These are phyloP conservation scores for Mycotypha africana DNA, from an alignment of 371 early-diverging fungal genomes.

Conservation along the genomic window DNA sequence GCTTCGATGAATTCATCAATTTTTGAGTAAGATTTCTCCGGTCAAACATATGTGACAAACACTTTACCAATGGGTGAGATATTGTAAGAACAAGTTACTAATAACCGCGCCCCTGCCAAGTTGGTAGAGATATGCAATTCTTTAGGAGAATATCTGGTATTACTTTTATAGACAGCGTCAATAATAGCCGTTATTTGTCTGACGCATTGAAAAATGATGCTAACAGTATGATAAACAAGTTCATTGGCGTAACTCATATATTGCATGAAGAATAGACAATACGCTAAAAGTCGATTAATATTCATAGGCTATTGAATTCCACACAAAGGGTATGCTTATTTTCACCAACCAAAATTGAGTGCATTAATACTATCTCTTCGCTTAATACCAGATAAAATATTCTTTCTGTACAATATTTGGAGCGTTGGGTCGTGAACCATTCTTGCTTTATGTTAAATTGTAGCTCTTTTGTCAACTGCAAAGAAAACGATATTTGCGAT, in stretches of 20 bases:
- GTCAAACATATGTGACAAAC: not conserved
- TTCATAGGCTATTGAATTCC: not conserved
- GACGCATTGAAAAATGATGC: not conserved
- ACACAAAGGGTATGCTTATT: not conserved
- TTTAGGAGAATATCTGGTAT: not conserved
- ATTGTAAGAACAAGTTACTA: constrained; percentile 1
- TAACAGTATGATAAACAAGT: constrained; percentile 1
- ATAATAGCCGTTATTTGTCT: not conserved
- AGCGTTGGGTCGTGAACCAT: too few relatives aligned
- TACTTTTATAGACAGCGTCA: not conserved
- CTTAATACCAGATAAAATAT: constrained; percentile 1
- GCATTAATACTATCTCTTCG: not conserved
- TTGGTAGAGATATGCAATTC: too few relatives aligned
- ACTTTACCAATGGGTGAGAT: not conserved
- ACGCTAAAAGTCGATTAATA: too few relatives aligned
- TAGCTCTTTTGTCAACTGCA: constrained; percentile 1
- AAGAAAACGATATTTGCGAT: not conserved
- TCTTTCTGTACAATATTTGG: too few relatives aligned
- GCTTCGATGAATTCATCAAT: not conserved
- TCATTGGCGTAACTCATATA: not conserved
- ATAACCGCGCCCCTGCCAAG: not conserved
- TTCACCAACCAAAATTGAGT: constrained; percentile 1
- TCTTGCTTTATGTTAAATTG: not conserved
- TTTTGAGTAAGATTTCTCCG: not conserved
- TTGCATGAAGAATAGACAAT: not conserved